Percentiles rank a stretch among this genome's conserved stretches.
These are phyloP conservation scores for Trifolium repens DNA, from an alignment of 306 rosid genomes.

Conservation along the genomic window DNA sequence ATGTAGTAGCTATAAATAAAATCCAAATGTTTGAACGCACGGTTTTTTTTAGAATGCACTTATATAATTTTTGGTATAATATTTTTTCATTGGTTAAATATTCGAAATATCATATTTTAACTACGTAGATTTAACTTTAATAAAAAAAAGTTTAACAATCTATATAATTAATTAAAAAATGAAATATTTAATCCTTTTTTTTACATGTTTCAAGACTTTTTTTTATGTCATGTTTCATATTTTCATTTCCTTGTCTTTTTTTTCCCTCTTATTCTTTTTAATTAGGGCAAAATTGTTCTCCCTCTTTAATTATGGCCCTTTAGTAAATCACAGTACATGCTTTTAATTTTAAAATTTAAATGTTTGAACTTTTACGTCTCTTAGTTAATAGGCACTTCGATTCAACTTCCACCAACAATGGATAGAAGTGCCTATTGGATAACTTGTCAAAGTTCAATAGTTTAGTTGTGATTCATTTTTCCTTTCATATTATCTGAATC, in stretches of 20 bases:
- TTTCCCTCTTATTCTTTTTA: background rate
- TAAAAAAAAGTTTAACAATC: no score
- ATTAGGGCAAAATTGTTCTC: background rate
- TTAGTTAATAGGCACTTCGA: background rate
- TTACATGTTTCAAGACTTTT: no score
- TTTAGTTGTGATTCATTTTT: slow-evolving; percentile 21
- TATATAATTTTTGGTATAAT: no score
- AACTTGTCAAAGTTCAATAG: slow-evolving; percentile 23
- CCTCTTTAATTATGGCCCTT: slow-evolving; percentile 1
- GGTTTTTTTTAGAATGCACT: no score
- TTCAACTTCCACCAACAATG: slow-evolving; percentile 31
- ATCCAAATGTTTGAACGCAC: no score
- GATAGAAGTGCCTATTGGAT: background rate
- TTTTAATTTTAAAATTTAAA: background rate
- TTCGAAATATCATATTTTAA: no score
- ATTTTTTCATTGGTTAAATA: no score
- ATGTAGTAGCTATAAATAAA: no score
- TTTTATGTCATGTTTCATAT: no score
- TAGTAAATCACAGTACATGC: background rate
- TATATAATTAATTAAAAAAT: no score
- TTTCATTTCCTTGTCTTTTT: background rate
- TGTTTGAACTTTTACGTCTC: slow-evolving; percentile 28
- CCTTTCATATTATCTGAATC: background rate
- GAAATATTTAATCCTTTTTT: no score
- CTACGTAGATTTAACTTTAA: no score